Conservation (phyloP, 1,139 yeast species). For the Hemisphaericaspora xylanilytica region DNA sequence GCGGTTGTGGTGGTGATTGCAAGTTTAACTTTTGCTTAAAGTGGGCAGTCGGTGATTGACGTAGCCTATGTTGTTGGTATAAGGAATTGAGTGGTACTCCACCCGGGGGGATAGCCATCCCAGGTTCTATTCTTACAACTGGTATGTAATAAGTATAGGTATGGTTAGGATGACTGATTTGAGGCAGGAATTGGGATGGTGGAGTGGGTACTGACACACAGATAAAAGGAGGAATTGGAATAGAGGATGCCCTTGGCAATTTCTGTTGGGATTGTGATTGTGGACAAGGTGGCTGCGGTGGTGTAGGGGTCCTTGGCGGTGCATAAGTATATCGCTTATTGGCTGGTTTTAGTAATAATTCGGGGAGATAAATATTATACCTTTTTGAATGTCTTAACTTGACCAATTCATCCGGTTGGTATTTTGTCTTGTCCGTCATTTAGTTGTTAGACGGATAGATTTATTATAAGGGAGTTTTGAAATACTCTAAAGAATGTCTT, state of each 20-base stretch:
- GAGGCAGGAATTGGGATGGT: neutral
- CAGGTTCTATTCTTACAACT: slow-evolving; percentile 22
- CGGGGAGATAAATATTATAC: slow-evolving; percentile 7
- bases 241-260: neutral
- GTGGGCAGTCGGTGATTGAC: neutral
- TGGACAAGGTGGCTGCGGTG: slow-evolving; percentile 4
- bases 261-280: slow-evolving; percentile 3
- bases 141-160: slow-evolving; percentile 6
- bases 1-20: neutral
- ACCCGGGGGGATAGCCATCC: slow-evolving; percentile 26
- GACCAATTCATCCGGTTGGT: slow-evolving; percentile 7
- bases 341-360: slow-evolving; percentile 5
- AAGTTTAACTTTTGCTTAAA: no score
- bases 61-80: slow-evolving; percentile 1
- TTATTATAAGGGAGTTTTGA: no score
- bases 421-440: slow-evolving; percentile 3
- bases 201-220: neutral
- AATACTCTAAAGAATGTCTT: no score
- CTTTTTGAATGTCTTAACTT: slow-evolving; percentile 7
- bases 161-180: neutral
- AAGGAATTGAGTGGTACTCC: slow-evolving; percentile 17
- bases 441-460: no score
- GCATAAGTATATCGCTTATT: neutral
- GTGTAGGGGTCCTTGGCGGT: slow-evolving; percentile 1
- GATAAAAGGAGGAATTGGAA: neutral